These are phyloP conservation scores for Fusarium pseudocircinatum DNA, from an alignment of 2,329 filamentous ascomycete species.

Conservation along the genomic window DNA sequence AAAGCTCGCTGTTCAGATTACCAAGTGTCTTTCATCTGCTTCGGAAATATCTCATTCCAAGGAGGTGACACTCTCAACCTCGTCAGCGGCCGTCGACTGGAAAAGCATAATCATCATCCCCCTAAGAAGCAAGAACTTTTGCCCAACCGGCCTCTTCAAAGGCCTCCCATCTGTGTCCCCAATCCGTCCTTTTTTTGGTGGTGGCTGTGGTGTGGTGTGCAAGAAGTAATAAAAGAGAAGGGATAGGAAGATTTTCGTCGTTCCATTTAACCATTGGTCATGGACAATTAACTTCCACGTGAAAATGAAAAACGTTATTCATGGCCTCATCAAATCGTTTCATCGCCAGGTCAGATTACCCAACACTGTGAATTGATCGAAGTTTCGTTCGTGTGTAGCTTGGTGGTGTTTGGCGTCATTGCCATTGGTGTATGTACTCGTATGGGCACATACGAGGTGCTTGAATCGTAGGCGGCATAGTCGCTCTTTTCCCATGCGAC, in stretches of 20 bases:
- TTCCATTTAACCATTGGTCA: conserved; percentile 27
- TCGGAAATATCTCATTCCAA: conserved; percentile 40
- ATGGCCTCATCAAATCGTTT: conserved; percentile 44
- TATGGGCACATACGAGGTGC: conserved; percentile 49
- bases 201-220: conserved; percentile 30
- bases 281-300: conserved; percentile 24
- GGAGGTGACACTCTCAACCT: conserved; percentile 31
- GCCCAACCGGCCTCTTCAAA: conserved; percentile 13
- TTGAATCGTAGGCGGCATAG: conserved; percentile 49
- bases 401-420: conserved; percentile 33
- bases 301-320: conserved; percentile 40
- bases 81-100: conserved; percentile 28
- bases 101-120: conserved; percentile 33
- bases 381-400: conserved; percentile 38
- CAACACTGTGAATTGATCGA: conserved; percentile 35
- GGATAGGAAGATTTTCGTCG: conserved; percentile 23
- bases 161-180: conserved; percentile 17
- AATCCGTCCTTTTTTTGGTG: conserved; percentile 33
- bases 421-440: conserved; percentile 41
- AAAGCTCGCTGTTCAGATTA: conserved; percentile 26
- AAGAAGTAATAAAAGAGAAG: conserved; percentile 22
- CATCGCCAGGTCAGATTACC: conserved; percentile 35
- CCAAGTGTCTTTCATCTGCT: conserved; percentile 26
- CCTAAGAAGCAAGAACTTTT: conserved; percentile 40
- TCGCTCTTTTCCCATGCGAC: conserved; percentile 47